Evolutionary conservation across 129 eudicot species (phyloP).

Genomic region (Centrapalus pauciflorus): DNA sequence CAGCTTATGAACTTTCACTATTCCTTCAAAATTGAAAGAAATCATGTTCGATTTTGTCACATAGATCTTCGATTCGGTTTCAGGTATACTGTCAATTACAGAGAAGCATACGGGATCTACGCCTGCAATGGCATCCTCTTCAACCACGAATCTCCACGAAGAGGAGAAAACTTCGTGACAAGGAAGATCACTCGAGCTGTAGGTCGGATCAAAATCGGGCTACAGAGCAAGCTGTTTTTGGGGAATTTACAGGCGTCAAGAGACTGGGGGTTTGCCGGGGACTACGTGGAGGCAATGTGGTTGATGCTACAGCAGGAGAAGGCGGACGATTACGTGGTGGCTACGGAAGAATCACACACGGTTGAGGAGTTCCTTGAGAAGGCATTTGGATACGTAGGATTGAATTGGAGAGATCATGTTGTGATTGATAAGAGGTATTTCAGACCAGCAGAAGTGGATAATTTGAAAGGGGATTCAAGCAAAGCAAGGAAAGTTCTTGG

Average conservation of each 20-base stretch:
- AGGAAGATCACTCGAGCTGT: slow-evolving; percentile 94
- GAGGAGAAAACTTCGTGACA: slow-evolving; percentile 98
- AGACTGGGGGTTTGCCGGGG: slow-evolving; percentile 99
- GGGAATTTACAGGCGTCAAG: slow-evolving; percentile 93
- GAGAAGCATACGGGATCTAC: slow-evolving; percentile 90
- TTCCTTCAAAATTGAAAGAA: background rate
- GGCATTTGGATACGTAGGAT: slow-evolving; percentile 84
- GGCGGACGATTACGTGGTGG: slow-evolving; percentile 95
- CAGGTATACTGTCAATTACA: slow-evolving; percentile 90
- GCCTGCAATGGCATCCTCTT: slow-evolving; percentile 96
- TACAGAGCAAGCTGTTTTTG: slow-evolving; percentile 79
- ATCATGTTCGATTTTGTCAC: background rate
- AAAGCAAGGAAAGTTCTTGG: slow-evolving; percentile 80
- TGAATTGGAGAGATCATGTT: slow-evolving; percentile 93
- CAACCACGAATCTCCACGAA: slow-evolving; percentile 90
- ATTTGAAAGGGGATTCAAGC: slow-evolving; percentile 85
- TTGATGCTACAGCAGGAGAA: slow-evolving; percentile 97
- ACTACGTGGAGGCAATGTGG: slow-evolving; percentile 99
- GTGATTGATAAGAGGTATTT: slow-evolving; percentile 81
- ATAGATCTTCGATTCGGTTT: no score
- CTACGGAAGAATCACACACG: slow-evolving; percentile 94
- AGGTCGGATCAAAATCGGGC: slow-evolving; percentile 91
- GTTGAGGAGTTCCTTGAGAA: slow-evolving; percentile 87
- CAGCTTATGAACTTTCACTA: no score
- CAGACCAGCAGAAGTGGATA: slow-evolving; percentile 96